phyloP scores from a whole-genome alignment of 2,329 filamentous ascomycete species.

The Parastagonospora nodorum region DNA sequence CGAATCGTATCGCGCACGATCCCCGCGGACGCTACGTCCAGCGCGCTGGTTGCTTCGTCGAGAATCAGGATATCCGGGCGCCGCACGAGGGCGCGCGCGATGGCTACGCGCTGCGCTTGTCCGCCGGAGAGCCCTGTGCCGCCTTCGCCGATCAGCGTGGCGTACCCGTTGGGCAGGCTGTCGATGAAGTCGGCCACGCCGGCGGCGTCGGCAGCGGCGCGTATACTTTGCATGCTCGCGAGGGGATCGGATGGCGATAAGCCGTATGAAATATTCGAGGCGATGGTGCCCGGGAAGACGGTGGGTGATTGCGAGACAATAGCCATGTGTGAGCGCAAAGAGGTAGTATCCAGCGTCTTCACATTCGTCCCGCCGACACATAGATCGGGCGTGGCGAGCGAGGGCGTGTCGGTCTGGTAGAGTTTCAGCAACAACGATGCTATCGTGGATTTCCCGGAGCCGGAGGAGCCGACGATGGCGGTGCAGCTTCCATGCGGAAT shows the following conservation, averaged over 20 bases:
- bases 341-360: constrained; percentile 61
- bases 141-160: constrained; percentile 76
- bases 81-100: constrained; percentile 77
- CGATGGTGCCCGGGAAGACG: constrained; percentile 77
- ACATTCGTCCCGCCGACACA: constrained; percentile 65
- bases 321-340: constrained; percentile 65
- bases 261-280: constrained; percentile 83
- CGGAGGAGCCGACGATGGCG: constrained; percentile 82
- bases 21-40: constrained; percentile 72
- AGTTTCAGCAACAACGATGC: constrained; percentile 75
- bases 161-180: constrained; percentile 72
- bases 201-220: constrained; percentile 58
- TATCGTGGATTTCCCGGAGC: constrained; percentile 90
- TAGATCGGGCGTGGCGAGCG: constrained; percentile 46
- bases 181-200: constrained; percentile 78
- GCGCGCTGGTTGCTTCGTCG: constrained; percentile 83
- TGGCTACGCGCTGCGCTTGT: constrained; percentile 79
- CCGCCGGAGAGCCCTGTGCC: constrained; percentile 77
- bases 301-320: constrained; percentile 74
- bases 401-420: constrained; percentile 54
- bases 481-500: constrained; percentile 69
- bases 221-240: constrained; percentile 53
- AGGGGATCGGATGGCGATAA: constrained; percentile 61
- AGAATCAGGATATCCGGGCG: constrained; percentile 75
- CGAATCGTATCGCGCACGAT: constrained; percentile 67